phyloP scores from a whole-genome alignment of 1,284 basidiomycete genomes.

The Trichosporon faecale region DNA sequence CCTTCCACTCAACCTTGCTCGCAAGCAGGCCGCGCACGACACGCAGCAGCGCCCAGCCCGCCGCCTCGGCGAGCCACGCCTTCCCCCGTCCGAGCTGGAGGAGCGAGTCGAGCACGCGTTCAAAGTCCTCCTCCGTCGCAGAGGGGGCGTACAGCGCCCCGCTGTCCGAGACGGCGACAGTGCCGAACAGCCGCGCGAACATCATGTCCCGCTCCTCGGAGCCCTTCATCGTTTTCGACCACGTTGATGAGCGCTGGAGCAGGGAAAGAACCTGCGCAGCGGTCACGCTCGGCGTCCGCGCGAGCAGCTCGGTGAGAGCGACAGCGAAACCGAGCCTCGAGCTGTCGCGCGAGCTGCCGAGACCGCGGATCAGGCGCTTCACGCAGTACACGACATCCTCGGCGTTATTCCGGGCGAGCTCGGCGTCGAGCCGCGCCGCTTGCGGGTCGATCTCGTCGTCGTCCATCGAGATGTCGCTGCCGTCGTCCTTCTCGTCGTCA shows the following conservation, averaged over 20 bases:
- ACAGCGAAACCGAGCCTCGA: constrained; percentile 93
- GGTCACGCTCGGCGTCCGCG: constrained; percentile 72
- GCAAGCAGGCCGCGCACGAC: constrained; percentile 62
- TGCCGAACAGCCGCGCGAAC: constrained; percentile 88
- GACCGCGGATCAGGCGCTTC: constrained; percentile 74
- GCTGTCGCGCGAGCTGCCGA: constrained; percentile 88
- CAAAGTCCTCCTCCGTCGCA: constrained; percentile 62
- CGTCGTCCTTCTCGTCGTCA: constrained; percentile 56
- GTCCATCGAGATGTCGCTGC: constrained; percentile 55
- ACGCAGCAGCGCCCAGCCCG: constrained; percentile 76
- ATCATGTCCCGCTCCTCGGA: constrained; percentile 88
- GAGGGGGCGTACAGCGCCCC: constrained; percentile 66
- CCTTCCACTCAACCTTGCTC: constrained; percentile 68
- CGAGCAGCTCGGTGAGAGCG: constrained; percentile 87
- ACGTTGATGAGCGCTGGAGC: constrained; percentile 66
- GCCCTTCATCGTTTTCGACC: constrained; percentile 70
- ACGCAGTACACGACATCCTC: constrained; percentile 87
- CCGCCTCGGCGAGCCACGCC: constrained; percentile 86
- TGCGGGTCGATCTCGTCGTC: constrained; percentile 51
- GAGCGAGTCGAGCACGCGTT: constrained; percentile 64
- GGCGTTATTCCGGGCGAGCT: constrained; percentile 63
- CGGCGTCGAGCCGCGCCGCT: constrained; percentile 47
- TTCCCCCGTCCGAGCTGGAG: constrained; percentile 74
- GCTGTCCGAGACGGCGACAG: constrained; percentile 76
- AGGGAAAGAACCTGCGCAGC: constrained; percentile 71